A percentile compares a stretch with the other conserved stretches of the same genome.
These are phyloP conservation scores for Microbotryomycetes sp. DNA, from an alignment of 1,284 basidiomycete species.

Conservation along the genomic window DNA sequence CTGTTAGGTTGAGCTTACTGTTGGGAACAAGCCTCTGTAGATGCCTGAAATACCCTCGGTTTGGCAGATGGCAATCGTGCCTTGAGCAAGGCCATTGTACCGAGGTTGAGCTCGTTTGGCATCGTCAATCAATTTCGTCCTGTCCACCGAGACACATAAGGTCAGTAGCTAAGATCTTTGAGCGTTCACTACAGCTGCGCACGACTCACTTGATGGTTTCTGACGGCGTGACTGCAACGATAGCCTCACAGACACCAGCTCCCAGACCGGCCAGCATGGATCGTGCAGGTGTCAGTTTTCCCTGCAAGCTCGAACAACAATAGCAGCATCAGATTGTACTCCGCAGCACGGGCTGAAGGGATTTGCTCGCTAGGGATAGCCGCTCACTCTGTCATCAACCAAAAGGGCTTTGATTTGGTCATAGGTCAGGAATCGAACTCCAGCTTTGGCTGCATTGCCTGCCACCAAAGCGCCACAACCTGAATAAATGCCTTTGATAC, in stretches of 20 bases:
- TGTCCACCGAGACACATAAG: conserved; percentile 40
- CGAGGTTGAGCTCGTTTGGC: conserved; percentile 73
- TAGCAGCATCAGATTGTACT: conserved; percentile 50
- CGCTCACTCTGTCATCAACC: conserved; percentile 66
- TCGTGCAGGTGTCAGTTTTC: conserved; percentile 43
- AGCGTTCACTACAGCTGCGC: neutral
- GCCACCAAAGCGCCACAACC: conserved; percentile 61
- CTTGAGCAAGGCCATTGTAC: conserved; percentile 78
- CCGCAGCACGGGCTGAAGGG: neutral
- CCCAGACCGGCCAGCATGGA: conserved; percentile 66
- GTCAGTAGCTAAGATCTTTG: neutral
- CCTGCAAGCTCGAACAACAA: conserved; percentile 82
- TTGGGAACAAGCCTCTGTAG: conserved; percentile 87
- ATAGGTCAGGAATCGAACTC: conserved; percentile 88
- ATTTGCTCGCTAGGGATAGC: neutral
- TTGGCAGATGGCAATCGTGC: conserved; percentile 68
- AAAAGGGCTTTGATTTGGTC: conserved; percentile 82
- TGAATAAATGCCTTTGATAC: conserved; percentile 40
- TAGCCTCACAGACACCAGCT: conserved; percentile 86
- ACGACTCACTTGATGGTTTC: conserved; percentile 86
- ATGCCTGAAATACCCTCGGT: conserved; percentile 72
- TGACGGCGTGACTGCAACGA: conserved; percentile 90
- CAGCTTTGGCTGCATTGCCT: conserved; percentile 82
- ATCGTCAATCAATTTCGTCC: conserved; percentile 93
- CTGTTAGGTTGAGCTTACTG: conserved; percentile 52